Evolutionary conservation across 495 filamentous ascomycete species (phyloP).

Genomic region (Lindgomyces ingoldianus): DNA sequence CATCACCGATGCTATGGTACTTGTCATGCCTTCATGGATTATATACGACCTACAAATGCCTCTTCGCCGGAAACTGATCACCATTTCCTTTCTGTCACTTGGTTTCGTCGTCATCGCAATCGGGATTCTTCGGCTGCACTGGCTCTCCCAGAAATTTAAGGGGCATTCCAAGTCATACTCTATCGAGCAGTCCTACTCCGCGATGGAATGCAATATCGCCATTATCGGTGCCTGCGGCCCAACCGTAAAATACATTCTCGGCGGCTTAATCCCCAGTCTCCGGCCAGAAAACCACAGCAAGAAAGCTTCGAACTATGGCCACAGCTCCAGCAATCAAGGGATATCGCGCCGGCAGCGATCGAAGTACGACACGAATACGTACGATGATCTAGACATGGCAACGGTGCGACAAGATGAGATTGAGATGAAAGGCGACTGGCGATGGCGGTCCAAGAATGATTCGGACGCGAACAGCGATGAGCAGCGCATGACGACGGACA

Average conservation of each 20-base stretch:
- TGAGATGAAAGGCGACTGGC: constrained; percentile 23
- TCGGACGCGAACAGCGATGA: constrained; percentile 18
- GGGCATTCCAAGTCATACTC: not conserved
- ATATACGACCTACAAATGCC: constrained; percentile 23
- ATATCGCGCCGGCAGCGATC: not conserved
- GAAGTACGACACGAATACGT: not conserved
- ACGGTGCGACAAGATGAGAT: not conserved
- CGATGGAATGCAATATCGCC: constrained; percentile 13
- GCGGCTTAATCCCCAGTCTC: constrained; percentile 4
- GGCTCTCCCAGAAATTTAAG: constrained; percentile 3
- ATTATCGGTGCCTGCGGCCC: constrained; percentile 23
- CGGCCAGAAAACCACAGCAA: not conserved
- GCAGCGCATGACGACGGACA: constrained; percentile 8
- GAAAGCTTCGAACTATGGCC: not conserved
- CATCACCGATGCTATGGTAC: constrained; percentile 13
- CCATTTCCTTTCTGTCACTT: constrained; percentile 18
- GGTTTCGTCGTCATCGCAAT: constrained; percentile 22
- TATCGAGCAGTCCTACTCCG: constrained; percentile 6
- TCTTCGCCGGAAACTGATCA: constrained; percentile 5
- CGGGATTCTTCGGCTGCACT: constrained; percentile 6
- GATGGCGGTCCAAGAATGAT: constrained; percentile 10
- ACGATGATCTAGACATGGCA: constrained; percentile 12
- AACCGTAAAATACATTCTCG: constrained; percentile 14
- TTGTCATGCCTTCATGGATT: constrained; percentile 21
- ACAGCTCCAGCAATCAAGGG: not conserved